Conservation (phyloP, 75 land plant genomes). For the Pseudotsuga menziesii region DNA sequence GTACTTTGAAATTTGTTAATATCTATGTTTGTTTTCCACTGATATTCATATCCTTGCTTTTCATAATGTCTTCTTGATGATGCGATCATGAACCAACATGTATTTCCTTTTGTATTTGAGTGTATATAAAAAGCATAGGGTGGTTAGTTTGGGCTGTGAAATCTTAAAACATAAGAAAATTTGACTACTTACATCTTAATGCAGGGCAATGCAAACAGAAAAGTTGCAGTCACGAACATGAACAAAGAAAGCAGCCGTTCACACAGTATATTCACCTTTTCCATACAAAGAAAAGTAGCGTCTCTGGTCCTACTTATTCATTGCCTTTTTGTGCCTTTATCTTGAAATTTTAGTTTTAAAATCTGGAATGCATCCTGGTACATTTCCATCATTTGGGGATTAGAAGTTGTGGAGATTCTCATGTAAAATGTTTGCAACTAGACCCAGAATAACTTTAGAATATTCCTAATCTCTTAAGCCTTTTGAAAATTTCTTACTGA, state of each 20-base stretch:
- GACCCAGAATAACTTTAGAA: not conserved
- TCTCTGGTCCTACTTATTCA: not conserved
- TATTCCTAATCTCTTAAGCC: not conserved
- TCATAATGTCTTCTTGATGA: not conserved
- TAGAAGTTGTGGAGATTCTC: not conserved
- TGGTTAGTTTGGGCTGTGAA: constrained; percentile 9
- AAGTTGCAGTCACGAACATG: constrained; percentile 57
- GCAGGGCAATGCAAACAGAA: constrained; percentile 62
- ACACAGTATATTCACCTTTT: constrained; percentile 65
- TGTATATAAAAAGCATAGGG: not conserved
- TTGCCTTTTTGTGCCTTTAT: constrained; percentile 5
- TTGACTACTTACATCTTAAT: not conserved
- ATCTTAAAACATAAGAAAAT: not conserved
- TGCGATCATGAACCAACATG: not conserved
- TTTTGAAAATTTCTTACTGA: not conserved
- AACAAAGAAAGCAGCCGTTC: constrained; percentile 70
- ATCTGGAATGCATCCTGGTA: not conserved
- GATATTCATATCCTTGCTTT: not conserved
- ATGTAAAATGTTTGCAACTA: too few species aligned
- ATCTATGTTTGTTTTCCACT: not conserved
- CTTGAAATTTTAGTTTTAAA: not conserved
- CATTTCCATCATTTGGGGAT: not conserved
- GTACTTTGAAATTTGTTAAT: constrained; percentile 11
- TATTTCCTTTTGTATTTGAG: not conserved
- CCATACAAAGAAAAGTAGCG: constrained; percentile 35